Conservation (phyloP, 495 filamentous ascomycete species). For the Penicillium roqueforti region DNA sequence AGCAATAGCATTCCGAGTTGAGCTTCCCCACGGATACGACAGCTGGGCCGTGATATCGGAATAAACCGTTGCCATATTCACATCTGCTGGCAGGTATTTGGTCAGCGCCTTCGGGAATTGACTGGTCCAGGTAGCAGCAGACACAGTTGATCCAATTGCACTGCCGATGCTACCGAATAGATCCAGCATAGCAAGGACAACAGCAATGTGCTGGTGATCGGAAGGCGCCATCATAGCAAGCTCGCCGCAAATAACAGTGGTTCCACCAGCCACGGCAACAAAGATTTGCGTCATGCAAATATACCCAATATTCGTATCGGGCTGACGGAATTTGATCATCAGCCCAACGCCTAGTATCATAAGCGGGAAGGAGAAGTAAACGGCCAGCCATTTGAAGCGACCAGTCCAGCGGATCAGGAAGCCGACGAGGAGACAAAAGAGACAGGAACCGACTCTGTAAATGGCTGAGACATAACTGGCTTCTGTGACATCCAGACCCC, state of each 20-base stretch:
- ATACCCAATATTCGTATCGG: conserved; percentile 51
- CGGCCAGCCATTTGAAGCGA: conserved; percentile 42
- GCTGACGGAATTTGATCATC: conserved; percentile 60
- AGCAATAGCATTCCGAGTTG: conserved; percentile 47
- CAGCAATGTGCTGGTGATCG: conserved; percentile 57
- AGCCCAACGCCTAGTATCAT: conserved; percentile 50
- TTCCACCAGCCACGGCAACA: conserved; percentile 57
- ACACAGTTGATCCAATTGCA: conserved; percentile 56
- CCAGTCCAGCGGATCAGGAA: conserved; percentile 49
- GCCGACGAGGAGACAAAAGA: conserved; percentile 42
- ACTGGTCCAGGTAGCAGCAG: conserved; percentile 59
- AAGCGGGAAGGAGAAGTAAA: conserved; percentile 54
- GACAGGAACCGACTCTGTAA: conserved; percentile 43
- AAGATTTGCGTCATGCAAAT: conserved; percentile 68
- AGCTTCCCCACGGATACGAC: conserved; percentile 44
- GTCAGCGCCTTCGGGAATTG: conserved; percentile 50
- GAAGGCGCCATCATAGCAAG: conserved; percentile 61
- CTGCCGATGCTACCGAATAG: conserved; percentile 59
- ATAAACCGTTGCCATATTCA: conserved; percentile 48
- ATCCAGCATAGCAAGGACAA: conserved; percentile 54
- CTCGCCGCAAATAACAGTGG: conserved; percentile 54
- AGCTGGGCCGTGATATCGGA: conserved; percentile 42
- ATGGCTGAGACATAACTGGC: conserved; percentile 48
- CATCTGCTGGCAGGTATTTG: conserved; percentile 46
- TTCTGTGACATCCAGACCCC: conserved; percentile 47